Base-by-base conservation (phyloP, 1,284 basidiomycete species). In the Volvariella surrecta region DNA sequence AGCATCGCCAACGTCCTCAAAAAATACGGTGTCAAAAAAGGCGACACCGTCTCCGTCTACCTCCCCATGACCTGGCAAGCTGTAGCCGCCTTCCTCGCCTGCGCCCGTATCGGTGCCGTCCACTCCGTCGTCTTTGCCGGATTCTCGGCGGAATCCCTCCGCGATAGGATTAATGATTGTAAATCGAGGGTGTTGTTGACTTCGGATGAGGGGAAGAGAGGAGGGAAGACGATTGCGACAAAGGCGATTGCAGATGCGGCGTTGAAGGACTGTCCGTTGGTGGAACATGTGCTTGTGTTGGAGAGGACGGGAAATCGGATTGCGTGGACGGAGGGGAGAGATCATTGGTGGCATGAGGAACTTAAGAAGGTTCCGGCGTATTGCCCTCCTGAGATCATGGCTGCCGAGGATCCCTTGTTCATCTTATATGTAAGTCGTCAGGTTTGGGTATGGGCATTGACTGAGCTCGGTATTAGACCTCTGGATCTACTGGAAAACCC, bases 71-170 rank as follows among this genome's bases (percentile, higher is more conserved):
- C 83, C 35, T 94, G 90, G 90, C 88, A 98, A 56, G 86, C 95
- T 15, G 90, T 86, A 42, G 92, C 91, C 30, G 87, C 94, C 22
- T 93, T 99, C 79, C 83, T 99, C 43, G 95, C 95, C 16, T 98
- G 94, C 64, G 94, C 95, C 4, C 86, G 95, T 54, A 90, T 99
- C 56, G 96, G 95, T 43, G 95, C 96, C 19, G 74, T 99, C 44
- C 96, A 99, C 71, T 96, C 92, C n/a, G 95, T 98, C 58, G 85
- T 99, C 50, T 99, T 99, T 57, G 95, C 95, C 40, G 95, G 96
- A 11, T 99, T 99, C 74, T 92, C 87, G 7, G 83, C 94, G n/a
- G 96, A 98, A 66, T 89, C 89, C 8, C 82, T 99, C 45, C 81
- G 95, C 42, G 96, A 98, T 66, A 85, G 96, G 48, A 79, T 94